A percentile compares a stretch with the other conserved stretches of the same genome.
These are phyloP conservation scores for Aspergillus sojae DNA, from an alignment of 2,329 filamentous ascomycete genomes.

Conservation along the genomic window DNA sequence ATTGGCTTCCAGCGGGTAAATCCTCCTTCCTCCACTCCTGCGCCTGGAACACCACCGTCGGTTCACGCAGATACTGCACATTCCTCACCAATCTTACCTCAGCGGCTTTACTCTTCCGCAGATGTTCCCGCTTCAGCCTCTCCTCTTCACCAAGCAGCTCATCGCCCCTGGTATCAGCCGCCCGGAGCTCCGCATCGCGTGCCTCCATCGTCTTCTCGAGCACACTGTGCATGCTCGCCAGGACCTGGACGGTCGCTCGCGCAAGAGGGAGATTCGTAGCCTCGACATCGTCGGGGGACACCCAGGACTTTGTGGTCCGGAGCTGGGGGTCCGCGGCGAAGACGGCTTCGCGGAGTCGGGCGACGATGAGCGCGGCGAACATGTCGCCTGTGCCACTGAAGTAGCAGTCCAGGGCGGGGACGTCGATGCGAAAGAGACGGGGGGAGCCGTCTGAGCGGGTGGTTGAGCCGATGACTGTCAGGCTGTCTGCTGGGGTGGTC, in stretches of 20 bases:
- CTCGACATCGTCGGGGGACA: slow-evolving; percentile 71
- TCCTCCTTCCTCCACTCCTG: slow-evolving; percentile 39
- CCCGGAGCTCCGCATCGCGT: slow-evolving; percentile 66
- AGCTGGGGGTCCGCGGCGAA: slow-evolving; percentile 52
- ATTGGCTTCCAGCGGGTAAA: slow-evolving; percentile 26
- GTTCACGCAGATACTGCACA: slow-evolving; percentile 66
- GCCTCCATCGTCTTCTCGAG: slow-evolving; percentile 67
- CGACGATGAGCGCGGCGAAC: slow-evolving; percentile 91
- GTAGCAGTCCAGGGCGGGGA: slow-evolving; percentile 87
- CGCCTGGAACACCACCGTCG: slow-evolving; percentile 66
- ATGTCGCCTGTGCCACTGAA: slow-evolving; percentile 98
- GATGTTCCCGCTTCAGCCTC: slow-evolving; percentile 61
- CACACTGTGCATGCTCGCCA: slow-evolving; percentile 90
- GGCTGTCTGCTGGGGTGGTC: slow-evolving; percentile 45
- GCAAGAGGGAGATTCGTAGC: slow-evolving; percentile 78
- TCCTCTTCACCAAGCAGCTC: slow-evolving; percentile 44
- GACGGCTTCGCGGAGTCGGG: slow-evolving; percentile 83
- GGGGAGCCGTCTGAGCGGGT: slow-evolving; percentile 64
- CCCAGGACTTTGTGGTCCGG: slow-evolving; percentile 66
- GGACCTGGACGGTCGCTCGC: slow-evolving; percentile 78
- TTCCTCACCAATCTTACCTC: slow-evolving; percentile 85
- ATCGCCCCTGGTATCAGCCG: slow-evolving; percentile 25
- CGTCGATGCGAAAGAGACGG: slow-evolving; percentile 84
- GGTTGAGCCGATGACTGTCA: slow-evolving; percentile 78
- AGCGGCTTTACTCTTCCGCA: slow-evolving; percentile 78